Evolutionary conservation across 2,329 filamentous ascomycete species (phyloP).

Genomic region (Cladosporium sp.): DNA sequence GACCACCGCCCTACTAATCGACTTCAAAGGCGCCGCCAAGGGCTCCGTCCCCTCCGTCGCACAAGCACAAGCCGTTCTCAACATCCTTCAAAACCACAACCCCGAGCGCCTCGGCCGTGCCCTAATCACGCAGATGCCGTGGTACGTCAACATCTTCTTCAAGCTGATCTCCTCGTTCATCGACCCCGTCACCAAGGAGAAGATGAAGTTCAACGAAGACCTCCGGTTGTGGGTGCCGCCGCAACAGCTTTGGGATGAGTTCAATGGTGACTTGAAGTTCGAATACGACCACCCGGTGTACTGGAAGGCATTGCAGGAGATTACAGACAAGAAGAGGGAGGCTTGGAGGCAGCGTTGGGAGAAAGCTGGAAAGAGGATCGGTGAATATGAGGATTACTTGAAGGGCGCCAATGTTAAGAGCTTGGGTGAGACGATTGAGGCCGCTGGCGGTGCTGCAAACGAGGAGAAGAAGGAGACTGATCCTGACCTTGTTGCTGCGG

Average conservation of each 20-base stretch:
- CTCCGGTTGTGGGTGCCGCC: constrained; percentile 75
- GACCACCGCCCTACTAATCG: constrained; percentile 79
- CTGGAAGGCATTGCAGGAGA: constrained; percentile 77
- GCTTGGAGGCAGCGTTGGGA: constrained; percentile 69
- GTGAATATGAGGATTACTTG: constrained; percentile 85
- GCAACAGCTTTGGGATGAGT: constrained; percentile 74
- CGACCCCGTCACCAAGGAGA: constrained; percentile 86
- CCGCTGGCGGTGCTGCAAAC: constrained; percentile 13
- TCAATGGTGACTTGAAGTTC: constrained; percentile 78
- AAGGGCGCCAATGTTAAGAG: constrained; percentile 55
- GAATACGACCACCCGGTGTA: constrained; percentile 85
- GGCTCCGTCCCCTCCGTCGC: constrained; percentile 72
- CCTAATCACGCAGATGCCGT: constrained; percentile 86
- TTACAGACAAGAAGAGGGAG: constrained; percentile 63
- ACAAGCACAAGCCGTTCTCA: constrained; percentile 76
- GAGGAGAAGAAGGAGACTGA: constrained; percentile 10
- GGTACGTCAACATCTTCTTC: constrained; percentile 90
- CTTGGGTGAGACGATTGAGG: constrained; percentile 21
- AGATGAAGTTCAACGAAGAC: constrained; percentile 97
- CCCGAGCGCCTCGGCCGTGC: constrained; percentile 86
- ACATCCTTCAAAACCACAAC: constrained; percentile 92
- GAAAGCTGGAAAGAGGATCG: constrained; percentile 72
- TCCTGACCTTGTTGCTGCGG: constrained; percentile 18
- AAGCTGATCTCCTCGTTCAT: constrained; percentile 95
- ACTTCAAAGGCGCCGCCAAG: constrained; percentile 77